Percentiles rank a stretch among this genome's conserved stretches.
Evolutionary conservation across 1,284 basidiomycete species (phyloP).

Genomic region (Fomitopsis betulina): DNA sequence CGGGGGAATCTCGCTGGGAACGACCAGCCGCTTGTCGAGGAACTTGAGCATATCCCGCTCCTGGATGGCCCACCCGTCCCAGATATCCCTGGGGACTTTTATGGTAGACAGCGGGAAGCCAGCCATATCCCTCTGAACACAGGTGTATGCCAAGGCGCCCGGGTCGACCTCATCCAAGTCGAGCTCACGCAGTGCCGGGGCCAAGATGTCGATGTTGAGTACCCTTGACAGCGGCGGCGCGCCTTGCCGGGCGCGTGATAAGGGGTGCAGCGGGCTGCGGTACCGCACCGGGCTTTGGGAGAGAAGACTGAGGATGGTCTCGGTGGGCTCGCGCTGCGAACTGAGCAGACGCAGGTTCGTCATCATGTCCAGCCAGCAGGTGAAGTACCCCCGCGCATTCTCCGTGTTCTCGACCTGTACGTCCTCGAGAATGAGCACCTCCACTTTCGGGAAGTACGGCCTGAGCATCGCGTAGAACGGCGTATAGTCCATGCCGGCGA

Average conservation of each 20-base stretch:
- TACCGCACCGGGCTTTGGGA: conserved; percentile 27
- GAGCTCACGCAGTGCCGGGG: not conserved
- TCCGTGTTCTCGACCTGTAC: conserved; percentile 29
- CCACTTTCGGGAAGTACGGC: conserved; percentile 41
- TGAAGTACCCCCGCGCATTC: conserved; percentile 30
- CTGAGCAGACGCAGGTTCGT: conserved; percentile 47
- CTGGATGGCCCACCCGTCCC: not conserved
- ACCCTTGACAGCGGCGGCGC: not conserved
- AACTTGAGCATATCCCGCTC: not conserved
- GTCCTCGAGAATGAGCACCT: conserved; percentile 44
- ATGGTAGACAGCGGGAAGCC: not conserved
- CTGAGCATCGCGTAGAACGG: conserved; percentile 40
- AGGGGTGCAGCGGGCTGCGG: not conserved
- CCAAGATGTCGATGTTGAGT: not conserved
- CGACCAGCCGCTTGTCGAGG: not conserved
- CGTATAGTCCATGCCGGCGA: conserved; percentile 45
- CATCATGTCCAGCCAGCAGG: conserved; percentile 46
- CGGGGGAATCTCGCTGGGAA: not conserved
- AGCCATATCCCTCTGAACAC: not conserved
- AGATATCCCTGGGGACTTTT: not conserved
- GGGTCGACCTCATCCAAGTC: not conserved
- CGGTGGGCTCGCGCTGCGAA: conserved; percentile 32
- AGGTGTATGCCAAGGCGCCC: not conserved
- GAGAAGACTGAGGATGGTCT: conserved; percentile 40
- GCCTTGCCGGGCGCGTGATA: not conserved